Conservation (phyloP, 768 basidiomycete species). For the Psilocybe sp. region DNA sequence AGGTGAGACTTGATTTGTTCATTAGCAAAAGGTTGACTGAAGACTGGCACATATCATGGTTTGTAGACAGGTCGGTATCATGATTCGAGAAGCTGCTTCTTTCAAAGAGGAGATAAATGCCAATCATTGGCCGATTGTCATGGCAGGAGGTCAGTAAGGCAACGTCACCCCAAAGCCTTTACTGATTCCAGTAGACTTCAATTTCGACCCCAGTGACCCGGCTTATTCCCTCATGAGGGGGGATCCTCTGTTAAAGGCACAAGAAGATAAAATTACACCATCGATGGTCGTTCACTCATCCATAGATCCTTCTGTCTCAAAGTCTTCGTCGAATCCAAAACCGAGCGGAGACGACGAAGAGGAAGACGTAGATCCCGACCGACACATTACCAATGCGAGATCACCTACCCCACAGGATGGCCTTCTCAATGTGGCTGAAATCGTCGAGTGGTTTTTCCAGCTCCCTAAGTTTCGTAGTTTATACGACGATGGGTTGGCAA, state of each 20-base stretch:
- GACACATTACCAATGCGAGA: slow-evolving; percentile 73
- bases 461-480: slow-evolving; percentile 52
- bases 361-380: slow-evolving; percentile 62
- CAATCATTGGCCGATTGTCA: slow-evolving; percentile 70
- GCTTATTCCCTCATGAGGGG: slow-evolving; percentile 77
- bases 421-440: slow-evolving; percentile 57
- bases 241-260: slow-evolving; percentile 50
- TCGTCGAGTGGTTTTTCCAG: slow-evolving; percentile 45
- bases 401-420: slow-evolving; percentile 59
- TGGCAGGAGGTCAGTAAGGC: slow-evolving; percentile 70
- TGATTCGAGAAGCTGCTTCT: slow-evolving; percentile 58
- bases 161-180: background rate
- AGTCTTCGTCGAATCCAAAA: slow-evolving; percentile 15
- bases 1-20: slow-evolving; percentile 43
- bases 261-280: slow-evolving; percentile 46
- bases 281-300: slow-evolving; percentile 76
- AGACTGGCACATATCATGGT: background rate
- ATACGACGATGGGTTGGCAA: slow-evolving; percentile 57
- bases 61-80: slow-evolving; percentile 71
- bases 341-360: slow-evolving; percentile 44
- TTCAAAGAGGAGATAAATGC: slow-evolving; percentile 48
- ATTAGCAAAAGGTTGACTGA: background rate
- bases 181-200: slow-evolving; percentile 65
- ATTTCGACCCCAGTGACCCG: slow-evolving; percentile 79
- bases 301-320: slow-evolving; percentile 57